Evolutionary conservation across 202 grass and related monocot genomes (phyloP).

Genomic region (Bolboschoenoplectus hybrid): DNA sequence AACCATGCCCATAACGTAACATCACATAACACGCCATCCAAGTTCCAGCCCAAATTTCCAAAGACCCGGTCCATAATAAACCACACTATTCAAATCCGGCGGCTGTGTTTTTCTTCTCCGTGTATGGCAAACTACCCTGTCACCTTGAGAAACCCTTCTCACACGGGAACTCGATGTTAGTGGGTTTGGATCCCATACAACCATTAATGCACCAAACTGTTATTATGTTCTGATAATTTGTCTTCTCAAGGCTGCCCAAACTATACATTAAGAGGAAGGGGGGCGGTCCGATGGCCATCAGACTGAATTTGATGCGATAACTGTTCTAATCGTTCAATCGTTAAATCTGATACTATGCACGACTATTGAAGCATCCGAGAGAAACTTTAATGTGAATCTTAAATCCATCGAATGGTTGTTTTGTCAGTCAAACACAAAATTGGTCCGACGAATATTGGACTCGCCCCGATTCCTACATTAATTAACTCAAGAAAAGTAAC

Average conservation of each 20-base stretch:
- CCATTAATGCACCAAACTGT: background rate
- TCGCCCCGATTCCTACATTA: too few species aligned
- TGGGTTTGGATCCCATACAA: background rate
- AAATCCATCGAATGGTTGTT: too few species aligned
- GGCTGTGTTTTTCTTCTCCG: background rate
- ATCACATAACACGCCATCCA: background rate
- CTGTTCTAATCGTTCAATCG: too few species aligned
- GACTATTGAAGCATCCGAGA: too few species aligned
- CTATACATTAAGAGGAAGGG: background rate
- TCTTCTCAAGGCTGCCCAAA: background rate
- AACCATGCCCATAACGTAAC: background rate
- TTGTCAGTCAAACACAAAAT: too few species aligned
- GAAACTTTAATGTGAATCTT: too few species aligned
- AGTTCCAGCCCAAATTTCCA: background rate
- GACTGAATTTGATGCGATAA: too few species aligned
- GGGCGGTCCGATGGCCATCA: too few species aligned
- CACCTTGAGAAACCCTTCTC: background rate
- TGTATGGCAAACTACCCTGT: background rate
- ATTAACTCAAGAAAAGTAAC: background rate
- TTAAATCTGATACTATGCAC: too few species aligned
- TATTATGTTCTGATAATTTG: background rate
- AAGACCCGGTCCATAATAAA: background rate
- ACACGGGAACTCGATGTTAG: background rate
- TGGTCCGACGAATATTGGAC: too few species aligned
- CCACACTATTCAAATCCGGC: slow-evolving; percentile 10